Evolutionary conservation across 2,329 filamentous ascomycete species (phyloP).

Genomic region (Plectosphaerella plurivora): DNA sequence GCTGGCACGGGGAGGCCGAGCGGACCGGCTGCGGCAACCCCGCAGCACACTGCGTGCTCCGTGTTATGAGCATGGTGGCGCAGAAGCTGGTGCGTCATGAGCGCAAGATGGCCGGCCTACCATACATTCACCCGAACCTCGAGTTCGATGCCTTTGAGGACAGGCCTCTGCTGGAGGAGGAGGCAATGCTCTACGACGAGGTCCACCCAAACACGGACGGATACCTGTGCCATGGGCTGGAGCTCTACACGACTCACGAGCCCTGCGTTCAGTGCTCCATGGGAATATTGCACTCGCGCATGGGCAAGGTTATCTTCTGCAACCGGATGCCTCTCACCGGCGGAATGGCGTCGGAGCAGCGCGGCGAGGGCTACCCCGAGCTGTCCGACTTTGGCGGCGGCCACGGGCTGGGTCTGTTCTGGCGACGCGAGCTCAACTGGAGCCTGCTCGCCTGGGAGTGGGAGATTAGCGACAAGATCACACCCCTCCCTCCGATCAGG

Average conservation of each 20-base stretch:
- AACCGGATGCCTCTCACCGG: conserved; percentile 76
- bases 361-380: conserved; percentile 39
- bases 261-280: conserved; percentile 96
- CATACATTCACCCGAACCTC: conserved; percentile 33
- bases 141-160: conserved; percentile 64
- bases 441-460: conserved; percentile 79
- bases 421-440: conserved; percentile 79
- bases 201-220: conserved; percentile 69
- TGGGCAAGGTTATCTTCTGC: conserved; percentile 79
- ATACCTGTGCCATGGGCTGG: conserved; percentile 89
- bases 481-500: conserved; percentile 34
- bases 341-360: conserved; percentile 74
- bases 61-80: conserved; percentile 80
- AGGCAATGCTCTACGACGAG: conserved; percentile 56
- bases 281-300: conserved; percentile 91
- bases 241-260: conserved; percentile 93
- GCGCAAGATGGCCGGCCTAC: conserved; percentile 31
- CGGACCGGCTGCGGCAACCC: conserved; percentile 58
- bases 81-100: conserved; percentile 58
- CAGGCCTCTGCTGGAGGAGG: conserved; percentile 62
- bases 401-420: conserved; percentile 63
- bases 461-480: conserved; percentile 41
- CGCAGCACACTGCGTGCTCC: conserved; percentile 72
- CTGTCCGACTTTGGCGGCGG: conserved; percentile 39
- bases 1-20: conserved; percentile 55